Conservation (phyloP, 2,329 filamentous ascomycete species). For the Annulohypoxylon truncatum region DNA sequence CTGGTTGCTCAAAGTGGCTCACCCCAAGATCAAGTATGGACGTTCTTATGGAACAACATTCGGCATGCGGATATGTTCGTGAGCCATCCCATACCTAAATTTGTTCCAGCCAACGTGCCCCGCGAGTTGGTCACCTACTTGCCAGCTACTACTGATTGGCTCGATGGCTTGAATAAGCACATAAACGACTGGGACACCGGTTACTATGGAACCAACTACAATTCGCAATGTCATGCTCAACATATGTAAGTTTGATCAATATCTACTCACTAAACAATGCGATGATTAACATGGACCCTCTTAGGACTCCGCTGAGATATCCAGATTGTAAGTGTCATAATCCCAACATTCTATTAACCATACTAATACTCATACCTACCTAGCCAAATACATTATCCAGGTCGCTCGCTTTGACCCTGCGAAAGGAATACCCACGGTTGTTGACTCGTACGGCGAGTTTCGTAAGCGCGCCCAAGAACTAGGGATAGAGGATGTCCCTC, state of each 20-base stretch:
- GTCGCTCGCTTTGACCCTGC: conserved; percentile 86
- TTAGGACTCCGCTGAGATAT: conserved; percentile 61
- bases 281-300: conserved; percentile 7
- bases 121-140: conserved; percentile 76
- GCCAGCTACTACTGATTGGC: conserved; percentile 85
- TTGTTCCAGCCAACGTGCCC: conserved; percentile 77
- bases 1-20: conserved; percentile 71
- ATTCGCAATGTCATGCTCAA: conserved; percentile 68
- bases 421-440: conserved; percentile 82
- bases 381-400: conserved; percentile 80
- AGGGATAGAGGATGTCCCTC: conserved; percentile 66
- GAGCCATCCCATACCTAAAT: conserved; percentile 80
- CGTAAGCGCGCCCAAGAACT: conserved; percentile 68
- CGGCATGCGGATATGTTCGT: conserved; percentile 81
- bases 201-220: conserved; percentile 82
- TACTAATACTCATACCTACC: conserved; percentile 26
- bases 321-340: not conserved
- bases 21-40: conserved; percentile 79
- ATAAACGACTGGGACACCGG: conserved; percentile 76
- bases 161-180: conserved; percentile 83
- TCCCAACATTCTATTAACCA: not conserved
- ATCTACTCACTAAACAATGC: conserved; percentile 40
- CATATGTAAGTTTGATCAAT: conserved; percentile 60
- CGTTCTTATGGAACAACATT: conserved; percentile 78
- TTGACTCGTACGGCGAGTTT: conserved; percentile 81